Evolutionary conservation across 768 basidiomycete species (phyloP), one percentile per base, ranked within the genome.

Genomic region (Kwoniella dendrophila): DNA sequence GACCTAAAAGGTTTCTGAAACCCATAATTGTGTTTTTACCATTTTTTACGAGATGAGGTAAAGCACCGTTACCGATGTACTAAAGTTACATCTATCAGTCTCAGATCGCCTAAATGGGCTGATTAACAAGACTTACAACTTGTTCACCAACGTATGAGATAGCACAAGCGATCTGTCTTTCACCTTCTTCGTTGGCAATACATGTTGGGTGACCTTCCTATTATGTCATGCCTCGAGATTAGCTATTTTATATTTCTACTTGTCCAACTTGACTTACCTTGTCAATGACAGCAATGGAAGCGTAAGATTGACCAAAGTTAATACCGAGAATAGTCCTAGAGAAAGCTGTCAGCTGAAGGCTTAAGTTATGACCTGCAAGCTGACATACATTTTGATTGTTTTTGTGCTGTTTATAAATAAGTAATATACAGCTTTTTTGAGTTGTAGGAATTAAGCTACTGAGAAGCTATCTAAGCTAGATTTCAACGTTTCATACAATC

Each of bases 171-270:
- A 99, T 98, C 81, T 99, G 95, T 32, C 96, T 88, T 76, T 97
- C 95, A 30, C 96, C 95, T 77, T 98, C 95, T 77, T 98, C 94
- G 77, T 97, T 98, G 4, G 94, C 96, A 63, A 98, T 97, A 77
- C 91, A 95, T 74, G 93, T 90, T 43, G 94, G 88, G 30, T 89
- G 82, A 12, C 90, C 90, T 80, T 96, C 92, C 92, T 94, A 65
- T 30, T 58, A 22, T 11, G n/a, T 16, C 10, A 33, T 34, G 2
- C 30, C 26, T 33, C 29, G 34, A 20, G 32, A n/a, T 30, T 32
- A 7, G 5, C 16, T 14, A 33, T 20, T 4, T n/a, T 10, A n/a
- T n/a, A 32, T 20, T 26, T 34, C 22, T 3, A 34, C 20, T 3
- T 1, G 49, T 27, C 3, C 14, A 22, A 48, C 1, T 26, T 20